Percentiles rank a stretch among this genome's conserved stretches.
Conservation (phyloP, 2,329 filamentous ascomycete genomes). For the Fusarium sp. region DNA sequence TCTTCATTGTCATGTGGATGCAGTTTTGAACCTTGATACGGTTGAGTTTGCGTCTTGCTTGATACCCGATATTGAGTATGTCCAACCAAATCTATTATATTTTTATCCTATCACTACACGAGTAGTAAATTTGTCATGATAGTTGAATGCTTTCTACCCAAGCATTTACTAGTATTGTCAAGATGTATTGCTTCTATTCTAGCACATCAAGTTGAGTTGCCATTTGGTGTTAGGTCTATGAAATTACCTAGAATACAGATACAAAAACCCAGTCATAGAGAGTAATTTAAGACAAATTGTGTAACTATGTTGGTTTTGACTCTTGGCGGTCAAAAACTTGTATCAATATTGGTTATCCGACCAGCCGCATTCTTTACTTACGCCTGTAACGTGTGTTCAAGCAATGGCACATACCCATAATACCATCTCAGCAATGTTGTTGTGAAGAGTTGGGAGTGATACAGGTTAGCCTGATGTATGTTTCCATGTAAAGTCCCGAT, state of each 20-base stretch:
- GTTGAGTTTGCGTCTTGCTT: neutral
- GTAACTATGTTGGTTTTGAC: neutral
- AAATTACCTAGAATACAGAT: neutral
- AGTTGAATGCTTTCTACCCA: too few relatives aligned
- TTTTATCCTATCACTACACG: too few relatives aligned
- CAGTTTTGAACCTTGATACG: neutral
- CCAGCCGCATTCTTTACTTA: neutral
- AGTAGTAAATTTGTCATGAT: too few relatives aligned
- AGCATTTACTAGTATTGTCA: too few relatives aligned
- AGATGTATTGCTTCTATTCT: too few relatives aligned
- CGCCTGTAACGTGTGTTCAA: too few relatives aligned
- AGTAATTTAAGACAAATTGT: neutral
- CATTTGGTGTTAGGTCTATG: neutral
- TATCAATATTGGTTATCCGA: neutral
- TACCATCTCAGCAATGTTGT: too few relatives aligned
- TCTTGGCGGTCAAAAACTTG: neutral
- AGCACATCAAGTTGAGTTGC: neutral
- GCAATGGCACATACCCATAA: too few relatives aligned
- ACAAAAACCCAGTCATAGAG: neutral
- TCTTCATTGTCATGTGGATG: neutral
- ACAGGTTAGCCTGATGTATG: too few relatives aligned
- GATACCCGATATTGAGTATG: neutral
- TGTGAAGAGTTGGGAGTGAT: too few relatives aligned
- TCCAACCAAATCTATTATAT: neutral
- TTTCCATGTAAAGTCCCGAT: too few relatives aligned